phyloP scores from a whole-genome alignment of 202 grass and related monocot species.

The Zizania palustris region DNA sequence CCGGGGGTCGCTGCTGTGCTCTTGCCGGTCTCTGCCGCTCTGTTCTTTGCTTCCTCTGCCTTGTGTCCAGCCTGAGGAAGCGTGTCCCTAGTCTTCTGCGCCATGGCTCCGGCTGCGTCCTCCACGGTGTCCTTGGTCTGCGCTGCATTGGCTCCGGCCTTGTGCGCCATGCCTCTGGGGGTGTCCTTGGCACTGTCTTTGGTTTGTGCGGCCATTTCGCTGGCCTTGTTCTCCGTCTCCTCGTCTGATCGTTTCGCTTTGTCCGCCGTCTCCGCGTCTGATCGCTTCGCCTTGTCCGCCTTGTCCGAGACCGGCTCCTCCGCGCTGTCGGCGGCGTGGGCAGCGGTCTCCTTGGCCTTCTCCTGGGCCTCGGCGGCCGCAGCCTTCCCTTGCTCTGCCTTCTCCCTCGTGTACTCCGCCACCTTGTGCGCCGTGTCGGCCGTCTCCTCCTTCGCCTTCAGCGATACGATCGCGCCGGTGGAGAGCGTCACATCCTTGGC shows the following conservation, averaged over 20 bases:
- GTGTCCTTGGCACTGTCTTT: constrained; percentile 21
- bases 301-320: constrained; percentile 26
- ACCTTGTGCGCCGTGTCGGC: constrained; percentile 34
- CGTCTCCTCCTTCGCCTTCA: constrained; percentile 52
- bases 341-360: constrained; percentile 40
- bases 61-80: not conserved
- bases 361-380: constrained; percentile 12
- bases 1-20: not conserved
- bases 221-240: not conserved
- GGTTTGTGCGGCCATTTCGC: constrained; percentile 21
- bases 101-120: constrained; percentile 21
- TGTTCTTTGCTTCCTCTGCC: constrained; percentile 29
- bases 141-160: not conserved
- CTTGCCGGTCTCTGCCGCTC: not conserved
- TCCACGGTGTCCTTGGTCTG: constrained; percentile 21
- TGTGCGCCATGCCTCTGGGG: not conserved
- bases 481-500: constrained; percentile 47
- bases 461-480: constrained; percentile 41
- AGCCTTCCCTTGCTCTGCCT: constrained; percentile 45
- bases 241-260: not conserved
- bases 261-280: not conserved
- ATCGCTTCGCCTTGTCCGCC: not conserved
- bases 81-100: constrained; percentile 27
- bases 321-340: constrained; percentile 13
- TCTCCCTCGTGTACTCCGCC: constrained; percentile 46